Evolutionary conservation across 2,329 filamentous ascomycete species (phyloP).

Genomic region (Arthrobotrys iridis): DNA sequence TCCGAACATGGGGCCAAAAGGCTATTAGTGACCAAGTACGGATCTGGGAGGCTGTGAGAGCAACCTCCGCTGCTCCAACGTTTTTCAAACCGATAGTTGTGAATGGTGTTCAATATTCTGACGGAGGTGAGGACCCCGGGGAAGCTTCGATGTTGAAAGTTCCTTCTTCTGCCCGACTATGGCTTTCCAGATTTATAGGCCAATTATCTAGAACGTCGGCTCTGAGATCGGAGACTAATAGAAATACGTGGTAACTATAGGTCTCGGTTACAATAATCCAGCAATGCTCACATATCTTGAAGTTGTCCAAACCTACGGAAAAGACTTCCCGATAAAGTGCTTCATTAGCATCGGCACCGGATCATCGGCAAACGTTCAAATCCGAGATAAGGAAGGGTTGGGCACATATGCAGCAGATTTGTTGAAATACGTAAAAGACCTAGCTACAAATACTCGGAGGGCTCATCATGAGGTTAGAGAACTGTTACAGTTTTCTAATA

Average conservation of each 20-base stretch:
- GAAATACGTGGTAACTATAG: background rate
- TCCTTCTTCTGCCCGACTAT: too few species aligned
- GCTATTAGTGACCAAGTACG: background rate
- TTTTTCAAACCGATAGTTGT: background rate
- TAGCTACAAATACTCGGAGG: background rate
- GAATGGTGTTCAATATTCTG: background rate
- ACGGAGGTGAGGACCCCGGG: too few species aligned
- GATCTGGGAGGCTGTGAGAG: slow-evolving; percentile 13
- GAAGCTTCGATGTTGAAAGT: too few species aligned
- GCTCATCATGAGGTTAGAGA: slow-evolving; percentile 1
- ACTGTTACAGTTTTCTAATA: background rate
- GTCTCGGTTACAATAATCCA: slow-evolving; percentile 1
- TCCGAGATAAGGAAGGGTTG: slow-evolving; percentile 4
- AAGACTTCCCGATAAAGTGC: background rate
- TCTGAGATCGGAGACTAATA: too few species aligned
- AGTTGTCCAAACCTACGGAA: background rate
- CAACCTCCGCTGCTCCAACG: slow-evolving; percentile 1
- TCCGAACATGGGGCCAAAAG: background rate
- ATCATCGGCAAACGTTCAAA: background rate
- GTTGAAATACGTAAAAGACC: background rate
- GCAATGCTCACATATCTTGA: slow-evolving; percentile 6
- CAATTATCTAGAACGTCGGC: too few species aligned
- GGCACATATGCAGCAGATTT: background rate
- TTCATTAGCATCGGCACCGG: slow-evolving; percentile 1
- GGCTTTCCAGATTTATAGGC: too few species aligned